These are phyloP conservation scores for Hanseniaspora occidentalis DNA, from an alignment of 805 yeast genomes.

Conservation along the genomic window DNA sequence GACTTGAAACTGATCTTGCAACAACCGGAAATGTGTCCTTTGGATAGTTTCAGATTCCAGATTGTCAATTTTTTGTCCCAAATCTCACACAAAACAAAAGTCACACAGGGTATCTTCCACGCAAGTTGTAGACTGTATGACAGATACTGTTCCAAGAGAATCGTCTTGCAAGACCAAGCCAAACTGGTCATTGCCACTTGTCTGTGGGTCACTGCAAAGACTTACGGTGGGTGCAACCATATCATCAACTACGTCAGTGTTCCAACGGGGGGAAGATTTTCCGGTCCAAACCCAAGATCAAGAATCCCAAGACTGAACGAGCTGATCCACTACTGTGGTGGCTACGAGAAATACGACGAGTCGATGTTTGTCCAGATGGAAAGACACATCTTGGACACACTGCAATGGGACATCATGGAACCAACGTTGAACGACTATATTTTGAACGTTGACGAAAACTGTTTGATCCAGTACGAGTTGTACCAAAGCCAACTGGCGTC, in stretches of 20 bases:
- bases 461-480: slow-evolving; percentile 27
- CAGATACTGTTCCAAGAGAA: slow-evolving; percentile 79
- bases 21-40: slow-evolving; percentile 76
- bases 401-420: slow-evolving; percentile 61
- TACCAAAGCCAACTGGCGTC: slow-evolving; percentile 10
- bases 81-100: slow-evolving; percentile 47
- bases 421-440: slow-evolving; percentile 44
- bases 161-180: slow-evolving; percentile 74
- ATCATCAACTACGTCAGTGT: slow-evolving; percentile 37
- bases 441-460: slow-evolving; percentile 31
- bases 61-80: slow-evolving; percentile 74
- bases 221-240: slow-evolving; percentile 65
- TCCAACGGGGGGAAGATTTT: slow-evolving; percentile 47
- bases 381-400: slow-evolving; percentile 53
- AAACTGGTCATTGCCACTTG: slow-evolving; percentile 88
- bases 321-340: slow-evolving; percentile 59
- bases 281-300: slow-evolving; percentile 62
- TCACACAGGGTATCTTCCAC: slow-evolving; percentile 48
- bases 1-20: slow-evolving; percentile 56
- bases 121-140: slow-evolving; percentile 69
- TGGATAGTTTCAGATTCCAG: slow-evolving; percentile 47
- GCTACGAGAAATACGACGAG: slow-evolving; percentile 42
- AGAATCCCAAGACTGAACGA: slow-evolving; percentile 65
- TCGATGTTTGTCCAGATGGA: slow-evolving; percentile 66
- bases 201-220: slow-evolving; percentile 83